Evolutionary conservation across 1,284 basidiomycete species (phyloP).

Genomic region (Trichosporon ovoides): DNA sequence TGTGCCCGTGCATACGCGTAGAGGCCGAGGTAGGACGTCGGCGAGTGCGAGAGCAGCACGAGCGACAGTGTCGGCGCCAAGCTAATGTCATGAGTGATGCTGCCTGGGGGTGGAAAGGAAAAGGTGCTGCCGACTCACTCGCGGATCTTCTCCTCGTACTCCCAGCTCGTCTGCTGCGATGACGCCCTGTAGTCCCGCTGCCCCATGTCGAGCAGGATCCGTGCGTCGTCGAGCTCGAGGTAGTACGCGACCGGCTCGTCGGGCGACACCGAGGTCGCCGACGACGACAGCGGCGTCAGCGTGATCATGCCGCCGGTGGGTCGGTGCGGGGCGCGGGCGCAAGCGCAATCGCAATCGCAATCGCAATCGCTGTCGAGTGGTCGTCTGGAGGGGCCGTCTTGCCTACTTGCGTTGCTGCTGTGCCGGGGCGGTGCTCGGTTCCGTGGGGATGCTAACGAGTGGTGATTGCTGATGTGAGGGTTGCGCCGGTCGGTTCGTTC

Average conservation of each 20-base stretch:
- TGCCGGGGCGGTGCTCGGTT: no score
- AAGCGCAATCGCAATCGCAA: no score
- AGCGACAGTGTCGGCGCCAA: constrained; percentile 62
- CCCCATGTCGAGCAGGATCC: constrained; percentile 91
- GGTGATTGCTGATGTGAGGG: no score
- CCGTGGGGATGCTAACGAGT: no score
- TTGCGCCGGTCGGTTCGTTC: no score
- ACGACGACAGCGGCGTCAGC: constrained; percentile 81
- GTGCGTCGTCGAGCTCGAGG: constrained; percentile 88
- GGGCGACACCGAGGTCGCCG: constrained; percentile 60
- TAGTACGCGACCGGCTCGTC: constrained; percentile 62
- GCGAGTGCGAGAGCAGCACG: constrained; percentile 76
- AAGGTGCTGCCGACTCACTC: constrained; percentile 38
- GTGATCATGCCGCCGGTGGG: constrained; percentile 64
- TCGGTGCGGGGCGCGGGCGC: not conserved
- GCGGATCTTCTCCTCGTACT: constrained; percentile 48
- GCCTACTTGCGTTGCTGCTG: no score
- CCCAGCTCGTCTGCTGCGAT: constrained; percentile 31
- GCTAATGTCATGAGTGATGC: constrained; percentile 53
- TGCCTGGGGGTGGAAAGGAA: no score
- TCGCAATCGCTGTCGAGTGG: no score
- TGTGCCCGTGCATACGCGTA: constrained; percentile 84
- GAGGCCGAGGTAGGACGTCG: constrained; percentile 78
- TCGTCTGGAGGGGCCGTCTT: no score
- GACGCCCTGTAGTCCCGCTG: constrained; percentile 44